Evolutionary conservation across 139 green algal genomes (phyloP).

Genomic region (Chlorella sp.): DNA sequence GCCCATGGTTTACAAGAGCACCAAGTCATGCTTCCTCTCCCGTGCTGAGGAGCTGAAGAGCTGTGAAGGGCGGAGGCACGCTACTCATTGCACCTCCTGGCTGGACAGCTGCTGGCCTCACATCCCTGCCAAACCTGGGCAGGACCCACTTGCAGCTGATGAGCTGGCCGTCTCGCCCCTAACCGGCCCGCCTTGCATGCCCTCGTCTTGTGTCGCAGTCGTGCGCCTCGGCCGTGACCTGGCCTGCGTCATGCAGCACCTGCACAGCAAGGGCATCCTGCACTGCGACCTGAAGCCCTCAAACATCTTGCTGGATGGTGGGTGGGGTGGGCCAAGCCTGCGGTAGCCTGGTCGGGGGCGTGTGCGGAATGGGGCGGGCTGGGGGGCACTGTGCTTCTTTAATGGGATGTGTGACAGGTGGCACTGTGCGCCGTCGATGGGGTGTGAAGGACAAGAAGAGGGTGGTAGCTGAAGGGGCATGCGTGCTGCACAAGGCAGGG

Average conservation of each 20-base stretch:
- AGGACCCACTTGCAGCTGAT: neutral
- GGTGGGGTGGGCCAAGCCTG: neutral
- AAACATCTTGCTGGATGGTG: constrained; percentile 91
- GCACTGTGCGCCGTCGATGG: neutral
- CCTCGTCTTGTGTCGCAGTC: constrained; percentile 59
- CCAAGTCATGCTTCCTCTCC: too few species aligned
- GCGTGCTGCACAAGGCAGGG: neutral
- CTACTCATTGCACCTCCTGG: neutral
- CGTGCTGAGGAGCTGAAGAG: too few species aligned
- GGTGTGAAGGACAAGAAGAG: neutral
- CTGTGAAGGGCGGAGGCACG: neutral
- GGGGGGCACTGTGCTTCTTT: neutral
- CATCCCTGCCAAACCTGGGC: too few species aligned
- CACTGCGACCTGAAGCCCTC: constrained; percentile 95
- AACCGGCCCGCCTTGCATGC: neutral
- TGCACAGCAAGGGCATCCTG: constrained; percentile 83
- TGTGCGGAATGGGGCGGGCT: too few species aligned
- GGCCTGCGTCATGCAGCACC: constrained; percentile 72
- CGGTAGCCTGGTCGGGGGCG: neutral
- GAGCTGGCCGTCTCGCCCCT: neutral
- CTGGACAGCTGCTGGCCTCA: neutral
- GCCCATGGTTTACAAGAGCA: too few species aligned
- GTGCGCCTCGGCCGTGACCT: constrained; percentile 89
- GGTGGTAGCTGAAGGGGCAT: neutral
- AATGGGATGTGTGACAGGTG: too few species aligned